Base-by-base conservation (phyloP, 768 basidiomycete genomes). In the Suillus bovinus region DNA sequence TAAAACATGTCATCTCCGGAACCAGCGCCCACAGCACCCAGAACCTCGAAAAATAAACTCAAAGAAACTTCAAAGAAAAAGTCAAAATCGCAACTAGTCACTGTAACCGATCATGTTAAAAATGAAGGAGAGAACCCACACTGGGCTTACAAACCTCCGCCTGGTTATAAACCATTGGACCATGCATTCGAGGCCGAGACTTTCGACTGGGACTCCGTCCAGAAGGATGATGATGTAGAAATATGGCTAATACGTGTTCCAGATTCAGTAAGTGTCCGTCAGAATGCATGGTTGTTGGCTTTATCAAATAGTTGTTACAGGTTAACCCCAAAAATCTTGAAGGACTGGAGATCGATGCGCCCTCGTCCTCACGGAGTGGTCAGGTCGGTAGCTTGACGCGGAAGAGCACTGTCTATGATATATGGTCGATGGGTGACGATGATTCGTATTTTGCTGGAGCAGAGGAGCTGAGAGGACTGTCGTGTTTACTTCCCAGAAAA, bases 241-340 rank as follows among this genome's bases (percentile, higher is more conserved):
- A 67, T 93, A 10, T 91, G 89, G 84, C 74, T 91, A 14, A 81
- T 92, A 39, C 83, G 90, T 13, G 82, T 86, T 17, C 90, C 90
- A 27, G 84, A 87, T 14, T 80, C 80, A 42, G 90, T 91, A 69
- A 27, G 55, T 17, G 0, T 39, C 38, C 63, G 88, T 77, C 16
- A 24, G 31, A n/a, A 27, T 49, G 22, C 39, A 27, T 55, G 24
- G n/a, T 36, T 33, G 8, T 17, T 6, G 5, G 24, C 13, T n/a
- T 46, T 20, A 29, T n/a, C 31, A 24, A 3, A 24, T 36, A 61
- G 49, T 56, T 50, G 33, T 20, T 22, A 41, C 60, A 92, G 90
- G 72, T 93, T 41, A 88, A 90, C 72, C 73, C 85, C 8, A 89
- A 86, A 72, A 77, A 89, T 64, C 73, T 93, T 13, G 80, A 86